Evolutionary conservation across 768 basidiomycete genomes (phyloP).

Genomic region (Nidula microcarpa): DNA sequence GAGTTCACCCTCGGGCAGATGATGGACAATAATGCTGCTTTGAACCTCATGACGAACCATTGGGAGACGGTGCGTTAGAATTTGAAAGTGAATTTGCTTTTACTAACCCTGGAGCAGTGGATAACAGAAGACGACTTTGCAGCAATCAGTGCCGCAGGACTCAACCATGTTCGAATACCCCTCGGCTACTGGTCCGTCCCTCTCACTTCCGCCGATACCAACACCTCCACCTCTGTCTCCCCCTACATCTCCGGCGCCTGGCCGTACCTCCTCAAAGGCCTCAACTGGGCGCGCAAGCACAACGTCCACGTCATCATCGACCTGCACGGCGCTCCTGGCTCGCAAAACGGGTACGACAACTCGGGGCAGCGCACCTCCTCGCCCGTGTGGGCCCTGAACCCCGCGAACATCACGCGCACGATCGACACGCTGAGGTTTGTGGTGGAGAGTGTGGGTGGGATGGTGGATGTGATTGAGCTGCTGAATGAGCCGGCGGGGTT

Average conservation of each 20-base stretch:
- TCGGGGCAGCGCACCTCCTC: slow-evolving; percentile 59
- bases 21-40: slow-evolving; percentile 39
- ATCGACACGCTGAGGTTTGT: slow-evolving; percentile 57
- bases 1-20: slow-evolving; percentile 60
- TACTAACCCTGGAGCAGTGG: slow-evolving; percentile 30
- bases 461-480: slow-evolving; percentile 63
- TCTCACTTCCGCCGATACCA: slow-evolving; percentile 49
- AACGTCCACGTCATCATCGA: slow-evolving; percentile 71
- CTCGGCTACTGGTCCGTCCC: slow-evolving; percentile 82
- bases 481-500: slow-evolving; percentile 71
- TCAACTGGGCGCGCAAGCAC: slow-evolving; percentile 62
- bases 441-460: slow-evolving; percentile 46
- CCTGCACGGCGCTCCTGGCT: slow-evolving; percentile 70
- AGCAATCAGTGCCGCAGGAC: slow-evolving; percentile 60
- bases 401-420: slow-evolving; percentile 49
- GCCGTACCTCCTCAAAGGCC: slow-evolving; percentile 61
- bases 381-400: slow-evolving; percentile 53
- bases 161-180: slow-evolving; percentile 74
- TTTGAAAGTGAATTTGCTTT: neutral
- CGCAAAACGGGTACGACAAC: slow-evolving; percentile 71
- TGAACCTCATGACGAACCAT: slow-evolving; percentile 42
- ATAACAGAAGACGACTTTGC: slow-evolving; percentile 69
- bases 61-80: slow-evolving; percentile 47
- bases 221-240: slow-evolving; percentile 37
- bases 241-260: slow-evolving; percentile 67